Percentiles rank a stretch among this genome's conserved stretches.
Evolutionary conservation across 2,329 filamentous ascomycete species (phyloP).

Genomic region (Pseudogymnoascus sp.): DNA sequence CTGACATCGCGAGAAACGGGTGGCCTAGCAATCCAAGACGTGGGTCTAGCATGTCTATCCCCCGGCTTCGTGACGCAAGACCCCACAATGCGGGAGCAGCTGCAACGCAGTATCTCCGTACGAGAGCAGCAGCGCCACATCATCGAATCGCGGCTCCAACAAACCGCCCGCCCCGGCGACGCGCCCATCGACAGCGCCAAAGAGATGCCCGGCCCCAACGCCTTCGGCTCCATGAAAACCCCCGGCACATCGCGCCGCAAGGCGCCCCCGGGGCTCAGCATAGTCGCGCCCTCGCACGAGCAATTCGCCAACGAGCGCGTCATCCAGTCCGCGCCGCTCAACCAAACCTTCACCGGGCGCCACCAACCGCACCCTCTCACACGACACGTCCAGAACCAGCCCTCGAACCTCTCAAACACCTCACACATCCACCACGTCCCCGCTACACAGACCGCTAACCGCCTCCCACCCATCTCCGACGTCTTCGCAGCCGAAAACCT

Average conservation of each 20-base stretch:
- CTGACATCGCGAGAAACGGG: constrained; percentile 69
- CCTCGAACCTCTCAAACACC: constrained; percentile 72
- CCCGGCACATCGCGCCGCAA: constrained; percentile 70
- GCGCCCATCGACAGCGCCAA: constrained; percentile 50
- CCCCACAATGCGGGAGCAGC: constrained; percentile 90
- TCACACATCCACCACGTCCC: constrained; percentile 89
- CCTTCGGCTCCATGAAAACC: constrained; percentile 51
- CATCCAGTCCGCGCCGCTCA: constrained; percentile 90
- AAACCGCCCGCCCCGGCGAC: constrained; percentile 74
- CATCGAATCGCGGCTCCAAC: constrained; percentile 85
- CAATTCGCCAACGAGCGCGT: constrained; percentile 91
- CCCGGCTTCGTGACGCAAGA: constrained; percentile 95
- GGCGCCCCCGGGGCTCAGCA: constrained; percentile 82
- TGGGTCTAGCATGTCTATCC: constrained; percentile 88
- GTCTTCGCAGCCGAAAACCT: constrained; percentile 79
- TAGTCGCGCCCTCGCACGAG: constrained; percentile 87
- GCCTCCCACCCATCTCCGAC: constrained; percentile 86
- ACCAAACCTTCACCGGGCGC: constrained; percentile 90
- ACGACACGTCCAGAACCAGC: constrained; percentile 72
- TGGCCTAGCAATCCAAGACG: constrained; percentile 77
- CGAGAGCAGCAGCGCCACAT: constrained; percentile 90
- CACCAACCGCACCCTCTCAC: constrained; percentile 70
- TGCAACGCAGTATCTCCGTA: constrained; percentile 89
- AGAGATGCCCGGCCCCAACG: constrained; percentile 39
- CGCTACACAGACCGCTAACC: constrained; percentile 82